Evolutionary conservation across 176 grass and related monocot species (phyloP).

Genomic region (Carex cristatella): DNA sequence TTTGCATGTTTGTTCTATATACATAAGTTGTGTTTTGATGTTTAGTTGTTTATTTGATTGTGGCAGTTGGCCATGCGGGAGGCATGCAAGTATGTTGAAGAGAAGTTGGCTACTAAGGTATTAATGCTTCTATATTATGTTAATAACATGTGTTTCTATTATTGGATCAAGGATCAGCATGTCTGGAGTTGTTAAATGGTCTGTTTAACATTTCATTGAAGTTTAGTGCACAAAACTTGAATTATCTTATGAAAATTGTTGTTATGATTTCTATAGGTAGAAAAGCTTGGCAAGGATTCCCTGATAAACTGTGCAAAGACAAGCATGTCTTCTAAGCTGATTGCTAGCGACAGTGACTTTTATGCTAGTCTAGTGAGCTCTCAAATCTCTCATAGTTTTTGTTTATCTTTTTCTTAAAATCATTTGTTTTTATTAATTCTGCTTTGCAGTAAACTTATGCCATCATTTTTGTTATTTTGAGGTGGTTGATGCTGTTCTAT

Average conservation of each 20-base stretch:
- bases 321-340: constrained; percentile 96
- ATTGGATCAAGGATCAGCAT: background rate
- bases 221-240: background rate
- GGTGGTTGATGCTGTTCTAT: constrained; percentile 92
- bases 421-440: background rate
- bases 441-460: background rate
- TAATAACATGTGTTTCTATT: background rate
- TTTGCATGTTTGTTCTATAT: background rate
- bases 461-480: constrained; percentile 25
- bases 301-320: constrained; percentile 95
- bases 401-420: background rate
- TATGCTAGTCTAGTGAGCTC: constrained; percentile 76
- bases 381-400: background rate
- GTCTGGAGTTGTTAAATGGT: background rate
- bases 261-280: constrained; percentile 54
- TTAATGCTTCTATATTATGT: background rate
- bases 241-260: background rate
- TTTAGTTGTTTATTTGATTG: constrained; percentile 14
- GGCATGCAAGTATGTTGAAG: constrained; percentile 92
- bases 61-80: constrained; percentile 94
- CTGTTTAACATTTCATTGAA: background rate
- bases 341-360: constrained; percentile 78
- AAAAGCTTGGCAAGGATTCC: constrained; percentile 85
- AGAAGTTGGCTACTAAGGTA: constrained; percentile 81
- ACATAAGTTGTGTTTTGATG: background rate